Base-by-base conservation (phyloP, 345 rosid species). In the Triadica sebifera region DNA sequence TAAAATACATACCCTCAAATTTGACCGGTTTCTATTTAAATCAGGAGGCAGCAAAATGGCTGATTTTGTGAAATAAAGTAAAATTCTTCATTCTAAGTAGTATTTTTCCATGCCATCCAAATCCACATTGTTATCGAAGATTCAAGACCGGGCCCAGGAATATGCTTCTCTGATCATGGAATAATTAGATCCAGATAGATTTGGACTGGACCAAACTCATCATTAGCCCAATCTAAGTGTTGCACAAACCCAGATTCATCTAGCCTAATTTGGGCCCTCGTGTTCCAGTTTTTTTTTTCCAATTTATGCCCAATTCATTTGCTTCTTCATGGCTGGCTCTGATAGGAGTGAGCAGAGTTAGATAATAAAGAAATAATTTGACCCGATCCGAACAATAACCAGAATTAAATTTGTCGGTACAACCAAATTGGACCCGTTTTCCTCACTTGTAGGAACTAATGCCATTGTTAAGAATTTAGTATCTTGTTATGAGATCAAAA, bases 91-190 rank as follows among this genome's bases (percentile, higher is more conserved):
- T 66, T 20, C n/a, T 3, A 11, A 41, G 8, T 22, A 3, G 0
- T 4, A 8, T 47, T 66, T 47, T 66, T 29, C 2, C 13, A 66
- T 13, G 11, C 10, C 38, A 39, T 39, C 43, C 6, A 66, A 19
- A 12, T 17, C 53, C 39, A 24, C 12, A 9, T 13, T 13, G 82
- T 76, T 91, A 77, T 87, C 89, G 46, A 91, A 84, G 81, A 89
- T 93, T 72, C 90, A 85, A 80, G 89, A 91, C 46, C 65, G 73
- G 34, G 89, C 87, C 16, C 90, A 88, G 75, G 98, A 93, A 81
- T 89, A 93, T 72, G 93, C 91, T 69, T 92, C 97, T 29, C 80
- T 91, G 56, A 93, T 93, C 84, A 87, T 91, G 92, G 98, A 93
- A 87, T 94, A 91, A 58, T 84, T 93, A 4, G 97, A 91, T 74